phyloP scores from a whole-genome alignment of 768 basidiomycete species.

The Holtermannia corniformis region DNA sequence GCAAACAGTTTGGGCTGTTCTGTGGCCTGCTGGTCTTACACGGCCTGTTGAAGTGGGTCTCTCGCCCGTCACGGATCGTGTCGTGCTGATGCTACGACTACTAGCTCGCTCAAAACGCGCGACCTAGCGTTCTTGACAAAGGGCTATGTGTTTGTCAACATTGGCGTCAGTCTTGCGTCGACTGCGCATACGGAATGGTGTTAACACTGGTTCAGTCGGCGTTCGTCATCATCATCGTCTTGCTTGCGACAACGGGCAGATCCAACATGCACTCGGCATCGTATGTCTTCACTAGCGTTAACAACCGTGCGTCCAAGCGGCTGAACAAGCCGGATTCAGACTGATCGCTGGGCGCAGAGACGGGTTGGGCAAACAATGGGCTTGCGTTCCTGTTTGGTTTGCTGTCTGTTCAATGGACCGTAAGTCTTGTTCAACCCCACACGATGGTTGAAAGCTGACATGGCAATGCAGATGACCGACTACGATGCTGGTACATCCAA shows the following conservation, averaged over 20 bases:
- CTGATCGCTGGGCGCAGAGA: conserved; percentile 41
- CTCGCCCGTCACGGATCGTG: neutral
- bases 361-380: conserved; percentile 67
- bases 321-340: neutral
- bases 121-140: conserved; percentile 64
- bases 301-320: conserved; percentile 45
- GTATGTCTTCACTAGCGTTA: conserved; percentile 68
- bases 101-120: conserved; percentile 50
- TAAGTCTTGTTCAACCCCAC: conserved; percentile 40
- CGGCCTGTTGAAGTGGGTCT: conserved; percentile 54
- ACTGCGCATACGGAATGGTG: neutral
- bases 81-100: neutral
- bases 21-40: conserved; percentile 65
- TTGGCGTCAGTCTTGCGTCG: conserved; percentile 47
- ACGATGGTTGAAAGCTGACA: neutral
- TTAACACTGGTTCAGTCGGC: conserved; percentile 49
- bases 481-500: no score
- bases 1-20: conserved; percentile 71
- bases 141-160: conserved; percentile 64
- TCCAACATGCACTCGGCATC: conserved; percentile 67
- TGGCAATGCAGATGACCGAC: conserved; percentile 8
- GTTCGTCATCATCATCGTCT: conserved; percentile 71
- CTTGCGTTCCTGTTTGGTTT: conserved; percentile 76
- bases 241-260: conserved; percentile 55
- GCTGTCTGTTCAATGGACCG: conserved; percentile 69